These are phyloP conservation scores for Blepharisma japonicum DNA, from an alignment of 73 alveolate genomes.

Conservation along the genomic window DNA sequence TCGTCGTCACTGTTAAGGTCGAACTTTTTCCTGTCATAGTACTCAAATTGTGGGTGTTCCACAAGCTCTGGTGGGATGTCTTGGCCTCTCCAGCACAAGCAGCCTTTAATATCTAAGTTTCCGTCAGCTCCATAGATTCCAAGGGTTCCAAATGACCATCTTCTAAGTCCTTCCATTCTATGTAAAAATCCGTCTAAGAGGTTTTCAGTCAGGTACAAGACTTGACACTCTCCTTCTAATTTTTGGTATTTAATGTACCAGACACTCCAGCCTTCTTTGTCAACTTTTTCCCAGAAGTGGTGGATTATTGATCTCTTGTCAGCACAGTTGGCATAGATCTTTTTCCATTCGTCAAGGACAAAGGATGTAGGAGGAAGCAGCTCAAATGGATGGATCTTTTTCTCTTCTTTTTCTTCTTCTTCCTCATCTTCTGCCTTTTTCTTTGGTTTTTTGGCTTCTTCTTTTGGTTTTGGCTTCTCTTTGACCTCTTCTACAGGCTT, in stretches of 20 bases:
- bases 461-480: slow-evolving; percentile 41
- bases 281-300: slow-evolving; percentile 65
- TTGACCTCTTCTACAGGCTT: slow-evolving; percentile 9
- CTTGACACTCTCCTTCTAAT: slow-evolving; percentile 85
- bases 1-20: slow-evolving; percentile 58
- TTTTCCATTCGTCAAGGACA: slow-evolving; percentile 81
- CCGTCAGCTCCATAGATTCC: slow-evolving; percentile 94
- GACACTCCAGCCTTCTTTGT: slow-evolving; percentile 73
- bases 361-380: slow-evolving; percentile 70
- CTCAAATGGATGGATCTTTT: slow-evolving; percentile 46
- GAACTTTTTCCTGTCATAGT: slow-evolving; percentile 52
- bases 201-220: slow-evolving; percentile 66
- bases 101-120: slow-evolving; percentile 84
- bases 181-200: slow-evolving; percentile 86
- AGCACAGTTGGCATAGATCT: slow-evolving; percentile 64
- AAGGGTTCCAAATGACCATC: slow-evolving; percentile 71
- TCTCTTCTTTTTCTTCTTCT: slow-evolving; percentile 49
- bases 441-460: slow-evolving; percentile 41
- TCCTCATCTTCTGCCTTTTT: slow-evolving; percentile 47
- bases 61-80: slow-evolving; percentile 69
- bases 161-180: slow-evolving; percentile 79
- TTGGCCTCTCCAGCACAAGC: slow-evolving; percentile 92
- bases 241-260: slow-evolving; percentile 88
- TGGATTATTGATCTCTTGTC: slow-evolving; percentile 73
- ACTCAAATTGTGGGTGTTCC: slow-evolving; percentile 82